Evolutionary conservation across 148 eudicot species (phyloP), one percentile per base, ranked within the genome.

Genomic region (Beta vulgaris): DNA sequence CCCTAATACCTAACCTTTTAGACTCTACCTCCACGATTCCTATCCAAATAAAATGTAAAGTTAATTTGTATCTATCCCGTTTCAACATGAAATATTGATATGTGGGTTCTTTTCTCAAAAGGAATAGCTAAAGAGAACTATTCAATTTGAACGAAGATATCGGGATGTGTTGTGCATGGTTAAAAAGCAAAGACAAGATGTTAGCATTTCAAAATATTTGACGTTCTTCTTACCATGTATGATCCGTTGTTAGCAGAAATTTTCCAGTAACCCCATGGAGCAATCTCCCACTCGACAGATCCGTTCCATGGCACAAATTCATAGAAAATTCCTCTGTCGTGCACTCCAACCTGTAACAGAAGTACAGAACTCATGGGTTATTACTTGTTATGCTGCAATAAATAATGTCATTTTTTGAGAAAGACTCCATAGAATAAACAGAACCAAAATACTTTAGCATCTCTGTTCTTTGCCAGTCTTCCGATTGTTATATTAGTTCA

Each of bases 281-380:
- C 82, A 77, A 93, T 74, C 61, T 93, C 96, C 90, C 91, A 93
- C 35, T 81, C 81, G 58, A 93, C 89, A 46, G 82, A 84, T 46
- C 91, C 98, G 83, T 89, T 93, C 98, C 98, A 93, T 18, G 98
- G 98, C 57, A 91, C 96, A 78, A 93, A 93, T 77, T 93, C 98
- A 78, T 89, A 91, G 74, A 91, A 91, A 76, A 86, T 73, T 78
- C 98, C 98, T 62, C 73, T 90, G 72, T 82, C 76, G 82, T 93
- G 98, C 81, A 93, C 78, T 62, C 93, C 98, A 80, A 93, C 77
- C 98, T 93, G 87, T 77, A 44, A 73, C 44, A 67, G 32, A 55
- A n/a, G n/a, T n/a, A n/a, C n/a, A n/a, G n/a, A n/a, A 60, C 37
- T n/a, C 21, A 31, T 10, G 21, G 2, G 28, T 34, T 7, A 14